A percentile compares a stretch with the other conserved stretches of the same genome.
These are phyloP conservation scores for Triadica sebifera DNA, from an alignment of 345 rosid species.

Conservation along the genomic window DNA sequence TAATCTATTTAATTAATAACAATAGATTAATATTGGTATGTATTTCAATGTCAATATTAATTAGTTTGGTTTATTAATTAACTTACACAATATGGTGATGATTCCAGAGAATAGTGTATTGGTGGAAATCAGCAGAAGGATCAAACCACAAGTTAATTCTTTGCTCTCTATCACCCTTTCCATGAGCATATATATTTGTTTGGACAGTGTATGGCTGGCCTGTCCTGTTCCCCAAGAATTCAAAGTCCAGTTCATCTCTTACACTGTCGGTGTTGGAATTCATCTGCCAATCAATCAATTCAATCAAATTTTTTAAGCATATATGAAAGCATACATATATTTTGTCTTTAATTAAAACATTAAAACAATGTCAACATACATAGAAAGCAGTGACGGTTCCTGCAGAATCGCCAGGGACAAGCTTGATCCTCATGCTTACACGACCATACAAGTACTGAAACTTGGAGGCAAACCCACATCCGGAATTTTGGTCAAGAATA, in stretches of 20 bases:
- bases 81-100: slow-evolving; percentile 76
- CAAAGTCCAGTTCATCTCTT: slow-evolving; percentile 87
- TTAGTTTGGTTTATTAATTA: neutral
- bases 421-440: slow-evolving; percentile 94
- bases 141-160: slow-evolving; percentile 95
- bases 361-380: slow-evolving; percentile 31
- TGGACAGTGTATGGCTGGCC: slow-evolving; percentile 96
- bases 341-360: too few relatives aligned
- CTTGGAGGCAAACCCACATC: slow-evolving; percentile 92
- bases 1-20: neutral
- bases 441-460: slow-evolving; percentile 67
- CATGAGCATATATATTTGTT: slow-evolving; percentile 82
- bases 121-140: slow-evolving; percentile 70
- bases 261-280: slow-evolving; percentile 65
- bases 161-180: slow-evolving; percentile 89
- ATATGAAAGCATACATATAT: too few relatives aligned
- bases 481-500: slow-evolving; percentile 78
- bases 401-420: slow-evolving; percentile 92
- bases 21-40: too few relatives aligned
- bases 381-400: slow-evolving; percentile 98
- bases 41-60: neutral
- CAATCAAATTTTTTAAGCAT: neutral
- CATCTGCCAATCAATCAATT: slow-evolving; percentile 42
- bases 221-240: slow-evolving; percentile 81
- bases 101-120: slow-evolving; percentile 69